Evolutionary conservation across 2,329 filamentous ascomycete genomes (phyloP).

Genomic region (Pestalotiopsis sp.): DNA sequence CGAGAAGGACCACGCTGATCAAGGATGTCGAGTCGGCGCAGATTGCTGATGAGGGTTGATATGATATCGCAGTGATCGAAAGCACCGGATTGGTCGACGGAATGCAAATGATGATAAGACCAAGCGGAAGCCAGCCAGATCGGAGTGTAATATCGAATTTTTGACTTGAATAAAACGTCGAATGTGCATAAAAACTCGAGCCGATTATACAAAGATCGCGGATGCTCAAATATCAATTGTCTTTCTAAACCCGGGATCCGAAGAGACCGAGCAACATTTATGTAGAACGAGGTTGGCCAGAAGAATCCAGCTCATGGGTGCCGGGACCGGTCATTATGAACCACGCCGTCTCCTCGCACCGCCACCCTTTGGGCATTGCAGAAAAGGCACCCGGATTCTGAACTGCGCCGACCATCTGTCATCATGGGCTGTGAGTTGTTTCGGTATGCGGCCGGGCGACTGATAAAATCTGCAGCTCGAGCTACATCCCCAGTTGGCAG

Average conservation of each 20-base stretch:
- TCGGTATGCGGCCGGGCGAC: background rate
- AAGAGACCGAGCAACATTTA: background rate
- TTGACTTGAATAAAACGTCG: too few species aligned
- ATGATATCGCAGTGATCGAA: background rate
- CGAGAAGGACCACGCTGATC: background rate
- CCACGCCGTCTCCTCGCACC: background rate
- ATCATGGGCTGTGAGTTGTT: background rate
- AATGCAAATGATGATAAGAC: too few species aligned
- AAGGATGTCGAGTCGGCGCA: background rate
- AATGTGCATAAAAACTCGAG: too few species aligned
- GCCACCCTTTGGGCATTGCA: background rate
- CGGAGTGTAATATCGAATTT: too few species aligned
- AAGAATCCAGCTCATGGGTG: background rate
- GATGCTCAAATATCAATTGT: too few species aligned
- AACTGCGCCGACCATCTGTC: background rate
- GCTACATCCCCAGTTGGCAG: background rate
- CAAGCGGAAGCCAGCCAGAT: too few species aligned
- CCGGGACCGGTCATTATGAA: background rate
- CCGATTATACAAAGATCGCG: too few species aligned
- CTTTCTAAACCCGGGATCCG: too few species aligned
- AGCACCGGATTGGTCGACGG: too few species aligned
- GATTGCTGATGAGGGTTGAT: background rate
- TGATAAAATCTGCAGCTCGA: background rate
- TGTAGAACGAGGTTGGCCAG: background rate
- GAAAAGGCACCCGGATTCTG: background rate